Evolutionary conservation across 257 asterid genomes (phyloP).

Genomic region (Nyctanthes arbortristis): DNA sequence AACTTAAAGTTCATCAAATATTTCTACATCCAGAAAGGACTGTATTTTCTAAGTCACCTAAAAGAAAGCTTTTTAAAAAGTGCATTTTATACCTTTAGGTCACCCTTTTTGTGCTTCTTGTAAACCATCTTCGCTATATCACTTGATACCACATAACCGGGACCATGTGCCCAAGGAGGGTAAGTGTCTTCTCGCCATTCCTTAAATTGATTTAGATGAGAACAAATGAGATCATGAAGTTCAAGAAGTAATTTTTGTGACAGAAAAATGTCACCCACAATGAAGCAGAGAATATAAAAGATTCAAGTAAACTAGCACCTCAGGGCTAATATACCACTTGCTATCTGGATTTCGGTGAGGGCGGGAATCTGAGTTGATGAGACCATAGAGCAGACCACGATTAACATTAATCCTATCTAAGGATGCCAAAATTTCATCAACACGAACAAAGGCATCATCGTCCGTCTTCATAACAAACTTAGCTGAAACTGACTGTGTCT

Average conservation of each 20-base stretch:
- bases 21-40: neutral
- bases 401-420: conserved; percentile 50
- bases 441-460: conserved; percentile 96
- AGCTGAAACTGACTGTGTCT: conserved; percentile 84
- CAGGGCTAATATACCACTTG: conserved; percentile 96
- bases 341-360: conserved; percentile 83
- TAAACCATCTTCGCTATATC: conserved; percentile 75
- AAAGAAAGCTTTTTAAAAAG: too few species aligned
- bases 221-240: conserved; percentile 17
- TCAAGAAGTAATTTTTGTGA: neutral
- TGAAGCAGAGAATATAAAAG: neutral
- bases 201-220: conserved; percentile 34
- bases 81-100: conserved; percentile 53
- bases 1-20: neutral
- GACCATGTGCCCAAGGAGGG: conserved; percentile 98
- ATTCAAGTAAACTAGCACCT: conserved; percentile 49
- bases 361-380: conserved; percentile 74
- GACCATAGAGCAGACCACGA: conserved; percentile 89
- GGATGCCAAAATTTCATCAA: conserved; percentile 81
- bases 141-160: conserved; percentile 82
- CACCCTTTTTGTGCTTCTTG: conserved; percentile 58
- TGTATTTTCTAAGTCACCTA: too few species aligned
- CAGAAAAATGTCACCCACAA: neutral
- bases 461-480: conserved; percentile 97
- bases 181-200: conserved; percentile 85